A percentile compares a stretch with the other conserved stretches of the same genome.
These are phyloP conservation scores for Diaporthe caulivora DNA, from an alignment of 2,329 filamentous ascomycete species.

Conservation along the genomic window DNA sequence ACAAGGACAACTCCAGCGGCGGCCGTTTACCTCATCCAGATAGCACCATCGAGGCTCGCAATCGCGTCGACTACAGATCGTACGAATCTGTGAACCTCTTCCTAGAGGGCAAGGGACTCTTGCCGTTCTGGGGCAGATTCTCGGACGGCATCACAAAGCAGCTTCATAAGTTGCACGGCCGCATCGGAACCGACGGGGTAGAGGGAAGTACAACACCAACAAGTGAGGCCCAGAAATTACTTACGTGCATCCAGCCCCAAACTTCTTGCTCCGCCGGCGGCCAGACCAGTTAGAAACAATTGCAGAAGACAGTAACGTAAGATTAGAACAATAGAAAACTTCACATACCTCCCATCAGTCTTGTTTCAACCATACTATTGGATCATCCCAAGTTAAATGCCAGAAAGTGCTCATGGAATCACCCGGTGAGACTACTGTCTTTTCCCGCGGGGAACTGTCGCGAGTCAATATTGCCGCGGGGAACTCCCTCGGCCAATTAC, in stretches of 20 bases:
- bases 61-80: background rate
- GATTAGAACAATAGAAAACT: no score
- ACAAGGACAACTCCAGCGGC: background rate
- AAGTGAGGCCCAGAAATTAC: background rate
- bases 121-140: background rate
- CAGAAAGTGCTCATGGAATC: background rate
- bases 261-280: no score
- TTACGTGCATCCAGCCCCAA: no score
- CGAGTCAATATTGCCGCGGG: conserved; percentile 14
- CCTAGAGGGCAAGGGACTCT: background rate
- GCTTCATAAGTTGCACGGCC: background rate
- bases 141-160: background rate
- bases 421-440: background rate
- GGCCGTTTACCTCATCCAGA: background rate
- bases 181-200: background rate
- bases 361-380: background rate
- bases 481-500: conserved; percentile 10
- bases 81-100: background rate
- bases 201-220: background rate
- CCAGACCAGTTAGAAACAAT: no score
- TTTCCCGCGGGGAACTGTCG: conserved; percentile 9
- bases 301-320: no score
- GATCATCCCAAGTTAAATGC: background rate
- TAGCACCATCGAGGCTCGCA: background rate
- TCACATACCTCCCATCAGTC: no score